Evolutionary conservation across 2,329 filamentous ascomycete species (phyloP).

Genomic region (Aspergillus texensis): DNA sequence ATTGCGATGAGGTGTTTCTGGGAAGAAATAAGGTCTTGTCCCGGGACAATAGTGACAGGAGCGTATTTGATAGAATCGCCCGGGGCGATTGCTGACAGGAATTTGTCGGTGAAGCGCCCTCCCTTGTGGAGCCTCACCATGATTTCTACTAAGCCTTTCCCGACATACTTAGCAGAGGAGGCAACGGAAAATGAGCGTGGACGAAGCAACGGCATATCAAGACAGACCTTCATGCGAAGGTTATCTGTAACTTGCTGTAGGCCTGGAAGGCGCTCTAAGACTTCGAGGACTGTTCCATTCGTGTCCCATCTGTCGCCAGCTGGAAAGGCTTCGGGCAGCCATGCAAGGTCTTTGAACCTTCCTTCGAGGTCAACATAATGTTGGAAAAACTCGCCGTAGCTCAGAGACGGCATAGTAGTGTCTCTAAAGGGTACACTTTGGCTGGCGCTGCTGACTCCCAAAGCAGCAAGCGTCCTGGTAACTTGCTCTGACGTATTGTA

Average conservation of each 20-base stretch:
- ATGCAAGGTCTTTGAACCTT: neutral
- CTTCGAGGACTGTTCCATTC: neutral
- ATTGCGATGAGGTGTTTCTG: neutral
- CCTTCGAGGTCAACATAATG: neutral
- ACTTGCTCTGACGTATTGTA: neutral
- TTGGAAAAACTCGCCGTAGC: neutral
- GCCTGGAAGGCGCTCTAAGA: neutral
- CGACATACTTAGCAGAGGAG: neutral
- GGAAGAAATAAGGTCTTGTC: neutral
- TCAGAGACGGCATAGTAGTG: neutral
- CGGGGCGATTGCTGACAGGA: neutral
- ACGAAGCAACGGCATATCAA: neutral
- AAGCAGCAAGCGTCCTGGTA: neutral
- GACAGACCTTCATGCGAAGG: neutral
- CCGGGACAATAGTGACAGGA: neutral
- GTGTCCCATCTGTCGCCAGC: neutral
- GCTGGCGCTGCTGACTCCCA: neutral
- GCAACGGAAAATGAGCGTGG: conserved; percentile 6
- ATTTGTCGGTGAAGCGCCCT: conserved; percentile 6
- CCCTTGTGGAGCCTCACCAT: neutral
- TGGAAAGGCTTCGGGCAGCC: neutral
- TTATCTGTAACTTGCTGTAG: neutral
- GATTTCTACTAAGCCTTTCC: neutral
- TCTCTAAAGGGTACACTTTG: neutral
- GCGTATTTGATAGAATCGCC: neutral